Evolutionary conservation across 2,329 filamentous ascomycete species (phyloP).

Genomic region (Aspergillus versicolor): DNA sequence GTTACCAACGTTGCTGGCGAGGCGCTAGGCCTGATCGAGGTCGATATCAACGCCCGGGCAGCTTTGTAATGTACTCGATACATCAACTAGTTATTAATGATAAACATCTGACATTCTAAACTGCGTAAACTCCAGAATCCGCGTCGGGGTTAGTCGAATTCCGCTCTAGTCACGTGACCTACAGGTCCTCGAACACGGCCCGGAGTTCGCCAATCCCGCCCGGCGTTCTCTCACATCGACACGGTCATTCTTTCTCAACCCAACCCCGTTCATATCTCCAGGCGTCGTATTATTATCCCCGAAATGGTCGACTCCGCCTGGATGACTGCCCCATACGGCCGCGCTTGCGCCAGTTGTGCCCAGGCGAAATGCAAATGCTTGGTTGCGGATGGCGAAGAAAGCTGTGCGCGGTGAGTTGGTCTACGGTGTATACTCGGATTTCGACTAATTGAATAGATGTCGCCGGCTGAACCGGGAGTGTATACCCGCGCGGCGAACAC

Average conservation of each 20-base stretch:
- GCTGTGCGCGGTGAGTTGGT: conserved; percentile 16
- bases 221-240: neutral
- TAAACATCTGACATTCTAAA: too few relatives aligned
- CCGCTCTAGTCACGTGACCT: too few relatives aligned
- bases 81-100: too few relatives aligned
- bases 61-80: too few relatives aligned
- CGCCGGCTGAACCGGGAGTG: conserved; percentile 41
- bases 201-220: neutral
- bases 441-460: conserved; percentile 28
- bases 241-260: neutral
- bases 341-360: conserved; percentile 41
- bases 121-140: too few relatives aligned
- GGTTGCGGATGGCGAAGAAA: conserved; percentile 23
- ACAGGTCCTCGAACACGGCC: rapidly evolving
- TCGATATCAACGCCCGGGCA: neutral
- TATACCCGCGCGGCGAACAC: conserved; percentile 32
- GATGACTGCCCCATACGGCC: conserved; percentile 30
- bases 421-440: neutral
- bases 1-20: neutral
- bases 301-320: neutral
- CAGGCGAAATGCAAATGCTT: conserved; percentile 48
- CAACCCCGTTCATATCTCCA: neutral
- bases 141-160: too few relatives aligned
- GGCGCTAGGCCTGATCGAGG: neutral
- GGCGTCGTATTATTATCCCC: neutral